phyloP scores from a whole-genome alignment of 441 rosid species.

The Arabidopsis lyrata region DNA sequence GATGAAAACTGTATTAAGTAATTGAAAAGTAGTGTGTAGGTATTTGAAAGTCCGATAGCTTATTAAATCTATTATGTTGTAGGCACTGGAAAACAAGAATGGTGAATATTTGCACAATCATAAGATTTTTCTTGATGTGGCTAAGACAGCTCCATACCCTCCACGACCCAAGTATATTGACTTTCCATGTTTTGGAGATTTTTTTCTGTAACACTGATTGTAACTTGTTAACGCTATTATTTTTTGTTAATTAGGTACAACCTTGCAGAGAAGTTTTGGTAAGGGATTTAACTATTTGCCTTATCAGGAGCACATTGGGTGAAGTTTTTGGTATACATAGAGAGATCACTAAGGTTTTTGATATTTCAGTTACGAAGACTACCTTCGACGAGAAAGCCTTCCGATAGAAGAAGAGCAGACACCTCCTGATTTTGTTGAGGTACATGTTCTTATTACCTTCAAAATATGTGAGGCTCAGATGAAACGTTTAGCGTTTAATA shows the following conservation, averaged over 20 bases:
- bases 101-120: background rate
- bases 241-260: background rate
- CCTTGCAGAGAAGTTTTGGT: constrained; percentile 3
- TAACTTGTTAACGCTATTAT: background rate
- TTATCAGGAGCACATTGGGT: background rate
- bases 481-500: background rate
- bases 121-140: background rate
- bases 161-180: background rate
- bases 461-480: background rate
- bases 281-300: background rate
- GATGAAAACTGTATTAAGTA: background rate
- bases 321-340: background rate
- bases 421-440: background rate
- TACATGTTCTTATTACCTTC: too few species aligned
- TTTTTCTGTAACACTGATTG: background rate
- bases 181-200: background rate
- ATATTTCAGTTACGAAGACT: background rate
- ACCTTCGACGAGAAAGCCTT: background rate
- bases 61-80: background rate
- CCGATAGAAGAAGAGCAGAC: background rate
- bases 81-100: background rate
- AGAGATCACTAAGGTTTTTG: background rate
- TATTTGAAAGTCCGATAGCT: background rate
- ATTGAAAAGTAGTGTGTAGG: background rate
- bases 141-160: background rate